Base-by-base conservation (phyloP, 139 green algal genomes). In the Tetratostichococcus sp. region DNA sequence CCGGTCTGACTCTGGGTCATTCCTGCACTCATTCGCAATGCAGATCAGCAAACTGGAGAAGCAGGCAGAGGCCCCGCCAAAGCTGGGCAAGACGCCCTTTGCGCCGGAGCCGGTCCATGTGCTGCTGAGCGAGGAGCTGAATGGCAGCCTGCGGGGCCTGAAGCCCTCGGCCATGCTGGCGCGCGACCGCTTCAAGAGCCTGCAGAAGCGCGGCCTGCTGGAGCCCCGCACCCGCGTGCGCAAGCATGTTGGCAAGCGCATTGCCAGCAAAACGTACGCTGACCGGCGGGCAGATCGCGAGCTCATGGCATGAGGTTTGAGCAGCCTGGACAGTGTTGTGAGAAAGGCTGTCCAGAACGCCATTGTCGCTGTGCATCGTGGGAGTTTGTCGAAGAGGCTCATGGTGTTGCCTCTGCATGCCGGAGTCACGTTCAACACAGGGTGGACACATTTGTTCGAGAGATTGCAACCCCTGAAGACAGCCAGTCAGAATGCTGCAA, bases 201-300 rank as follows among this genome's bases (percentile, higher is more conserved):
- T 97, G 70, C 92, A 97, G 81, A 83, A 87, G 71, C 84, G 90
- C 0, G 89, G 88, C 22, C 30, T 93, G 14, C 84, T 97, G 1
- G 93, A 97, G 90, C 89, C 92, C 2, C 75, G 90, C 1, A 30
- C 69, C 25, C 72, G 66, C n/a, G 67, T 66, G 34, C 65, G 26
- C 11, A 77, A 68, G 30, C 43, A 78, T 43, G 57, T 28, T 23
- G 43, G 50, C 50, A 62, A 62, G 50, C 50, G 50, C 50, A 62
- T 62, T 28, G 50, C 50, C 50, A 62, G 50, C 19, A 17, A 62
- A 2, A 62, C 50, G 26, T 62, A 62, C 50, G 50, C 50, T 17
- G 26, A 62, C 50, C 11, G 50, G 50, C 50, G 26, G 50, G 50
- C 50, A 25, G 50, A 26, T 17, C 50, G 50, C 2, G 50, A 62